Evolutionary conservation across 495 filamentous ascomycete genomes (phyloP), one percentile per base, ranked within the genome.

Genomic region (Ascodesmis nigricans): DNA sequence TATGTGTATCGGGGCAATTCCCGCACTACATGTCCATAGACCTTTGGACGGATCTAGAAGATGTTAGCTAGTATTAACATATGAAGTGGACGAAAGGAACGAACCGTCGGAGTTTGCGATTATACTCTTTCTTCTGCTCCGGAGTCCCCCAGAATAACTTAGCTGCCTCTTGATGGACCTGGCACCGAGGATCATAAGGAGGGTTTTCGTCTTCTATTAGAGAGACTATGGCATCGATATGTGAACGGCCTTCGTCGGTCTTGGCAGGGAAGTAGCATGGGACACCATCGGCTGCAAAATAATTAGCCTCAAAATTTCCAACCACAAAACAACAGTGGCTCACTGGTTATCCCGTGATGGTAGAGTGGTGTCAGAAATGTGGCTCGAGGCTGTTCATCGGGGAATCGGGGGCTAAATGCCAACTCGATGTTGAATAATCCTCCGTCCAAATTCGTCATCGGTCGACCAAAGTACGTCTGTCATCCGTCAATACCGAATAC

Each of bases 401-500:
- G 87, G 46, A 91, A 91, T 7, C 71, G 65, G n/a, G 82, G 72
- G 44, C 82, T 91, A 53, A 95, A 71, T 44, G 60, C 63, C 19
- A 95, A 62, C 43, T 63, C 73, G 46, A 93, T 73, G 35, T 64
- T 65, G 58, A 93, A 83, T 34, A 95, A 63, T 4, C 87, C 87
- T 4, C 87, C 87, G 39, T 95, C 90, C 3, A 92, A 65, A 42
- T 82, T 78, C 0, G 84, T 91, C 76, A 87, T 90, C 1, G 84
- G 78, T 31, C 75, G 69, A 22, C 87, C 87, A 48, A 92, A 87
- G 53, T 91, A 82, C 0, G 76, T 83, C 29, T 78, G 40, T 22
- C 52, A 45, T 11, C 17, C 13, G 16, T 22, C 15, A 10, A 19
- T n/a, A n/a, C n/a, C n/a, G n/a, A n/a, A n/a, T n/a, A n/a, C n/a